A percentile compares a stretch with the other conserved stretches of the same genome.
These are phyloP conservation scores for Chlamydomonas eustigma DNA, from an alignment of 139 green algal genomes.

Conservation along the genomic window DNA sequence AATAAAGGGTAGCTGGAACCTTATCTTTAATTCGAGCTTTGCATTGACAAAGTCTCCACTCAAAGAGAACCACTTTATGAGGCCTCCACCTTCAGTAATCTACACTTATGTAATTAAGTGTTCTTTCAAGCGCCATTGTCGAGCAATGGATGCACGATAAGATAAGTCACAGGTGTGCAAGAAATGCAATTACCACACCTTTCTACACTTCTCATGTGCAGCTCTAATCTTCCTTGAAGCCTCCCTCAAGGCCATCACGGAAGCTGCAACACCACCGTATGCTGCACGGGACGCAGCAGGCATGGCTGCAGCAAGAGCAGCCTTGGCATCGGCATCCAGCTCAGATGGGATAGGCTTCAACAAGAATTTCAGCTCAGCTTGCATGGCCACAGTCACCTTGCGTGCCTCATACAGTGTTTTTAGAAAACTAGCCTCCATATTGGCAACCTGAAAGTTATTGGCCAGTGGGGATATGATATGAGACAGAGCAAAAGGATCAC, in stretches of 20 bases:
- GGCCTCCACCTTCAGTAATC: too few relatives aligned
- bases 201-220: background rate
- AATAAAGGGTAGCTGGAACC: too few relatives aligned
- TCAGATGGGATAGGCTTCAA: background rate
- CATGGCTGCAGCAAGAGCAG: background rate
- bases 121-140: too few relatives aligned
- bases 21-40: too few relatives aligned
- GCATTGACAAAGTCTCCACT: too few relatives aligned
- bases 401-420: slow-evolving; percentile 16
- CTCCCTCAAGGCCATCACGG: background rate
- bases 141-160: too few relatives aligned
- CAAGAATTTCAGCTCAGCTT: background rate
- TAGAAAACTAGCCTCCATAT: background rate
- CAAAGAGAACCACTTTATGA: too few relatives aligned
- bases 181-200: background rate
- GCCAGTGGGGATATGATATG: background rate
- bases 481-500: background rate
- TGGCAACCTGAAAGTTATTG: background rate
- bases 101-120: too few relatives aligned
- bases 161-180: too few relatives aligned
- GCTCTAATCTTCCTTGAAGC: background rate
- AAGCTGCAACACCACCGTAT: slow-evolving; percentile 2
- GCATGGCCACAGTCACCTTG: slow-evolving; percentile 14
- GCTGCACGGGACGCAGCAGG: background rate
- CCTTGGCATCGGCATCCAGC: background rate